Percentiles rank a stretch among this genome's conserved stretches.
phyloP scores from a whole-genome alignment of 768 basidiomycete species.

The Obba rivulosa region DNA sequence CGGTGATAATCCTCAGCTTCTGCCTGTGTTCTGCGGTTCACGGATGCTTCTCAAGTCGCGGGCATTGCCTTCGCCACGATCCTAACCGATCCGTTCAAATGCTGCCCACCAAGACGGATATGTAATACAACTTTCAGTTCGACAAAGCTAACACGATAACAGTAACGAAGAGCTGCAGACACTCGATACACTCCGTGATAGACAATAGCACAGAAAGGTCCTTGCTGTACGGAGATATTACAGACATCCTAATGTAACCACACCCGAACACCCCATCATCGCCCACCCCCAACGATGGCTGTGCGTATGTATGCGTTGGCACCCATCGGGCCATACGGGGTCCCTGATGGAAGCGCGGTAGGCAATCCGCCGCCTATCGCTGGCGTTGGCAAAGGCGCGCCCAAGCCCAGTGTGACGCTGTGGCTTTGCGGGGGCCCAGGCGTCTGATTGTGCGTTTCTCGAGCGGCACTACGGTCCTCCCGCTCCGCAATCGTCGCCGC shows the following conservation, averaged over 20 bases:
- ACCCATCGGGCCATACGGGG: conserved; percentile 56
- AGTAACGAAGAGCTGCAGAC: neutral
- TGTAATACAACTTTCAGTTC: too few relatives aligned
- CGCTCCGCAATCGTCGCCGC: conserved; percentile 74
- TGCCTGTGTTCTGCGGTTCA: too few relatives aligned
- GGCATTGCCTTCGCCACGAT: too few relatives aligned
- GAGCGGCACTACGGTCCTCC: conserved; percentile 52
- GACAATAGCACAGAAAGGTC: neutral
- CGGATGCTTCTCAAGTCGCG: too few relatives aligned
- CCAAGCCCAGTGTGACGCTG: conserved; percentile 42
- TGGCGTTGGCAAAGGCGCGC: conserved; percentile 32
- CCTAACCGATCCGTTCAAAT: too few relatives aligned
- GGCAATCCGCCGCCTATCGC: conserved; percentile 35
- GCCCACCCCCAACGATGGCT: conserved; percentile 35
- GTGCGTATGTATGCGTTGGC: conserved; percentile 62
- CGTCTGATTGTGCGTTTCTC: conserved; percentile 52
- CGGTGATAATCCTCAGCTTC: too few relatives aligned
- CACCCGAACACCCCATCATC: conserved; percentile 9
- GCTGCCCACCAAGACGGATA: too few relatives aligned
- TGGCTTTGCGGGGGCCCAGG: conserved; percentile 42
- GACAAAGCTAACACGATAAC: too few relatives aligned
- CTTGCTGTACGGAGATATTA: neutral
- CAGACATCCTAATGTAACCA: neutral
- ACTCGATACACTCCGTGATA: conserved; percentile 2
- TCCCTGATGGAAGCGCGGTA: conserved; percentile 38